A percentile compares a stretch with the other conserved stretches of the same genome.
Evolutionary conservation across 2,329 filamentous ascomycete genomes (phyloP).

Genomic region (Colletotrichum noveboracense): DNA sequence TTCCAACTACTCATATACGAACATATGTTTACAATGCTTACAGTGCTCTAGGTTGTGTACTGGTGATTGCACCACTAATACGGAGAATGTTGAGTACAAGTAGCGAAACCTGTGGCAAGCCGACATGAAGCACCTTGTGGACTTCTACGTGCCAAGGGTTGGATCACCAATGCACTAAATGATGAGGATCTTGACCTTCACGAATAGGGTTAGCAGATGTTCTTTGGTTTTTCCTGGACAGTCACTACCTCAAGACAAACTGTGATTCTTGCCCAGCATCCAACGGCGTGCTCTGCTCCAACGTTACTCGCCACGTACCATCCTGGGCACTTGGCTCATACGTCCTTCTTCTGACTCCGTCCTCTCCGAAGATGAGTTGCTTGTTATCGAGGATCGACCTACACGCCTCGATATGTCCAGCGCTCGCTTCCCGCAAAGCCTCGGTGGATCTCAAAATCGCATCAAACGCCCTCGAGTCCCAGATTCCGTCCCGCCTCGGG

Average conservation of each 20-base stretch:
- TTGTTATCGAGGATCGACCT: background rate
- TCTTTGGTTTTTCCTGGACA: background rate
- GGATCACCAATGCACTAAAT: background rate
- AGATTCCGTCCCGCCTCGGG: conserved; percentile 47
- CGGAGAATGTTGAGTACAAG: background rate
- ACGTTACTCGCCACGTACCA: background rate
- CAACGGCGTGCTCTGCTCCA: background rate
- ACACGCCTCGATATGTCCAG: background rate
- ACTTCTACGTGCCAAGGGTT: background rate
- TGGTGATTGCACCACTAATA: background rate
- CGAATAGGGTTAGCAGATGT: background rate
- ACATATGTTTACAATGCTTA: background rate
- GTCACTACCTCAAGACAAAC: background rate
- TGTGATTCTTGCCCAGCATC: background rate
- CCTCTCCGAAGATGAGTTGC: background rate
- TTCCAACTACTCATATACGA: background rate
- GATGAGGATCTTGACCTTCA: background rate
- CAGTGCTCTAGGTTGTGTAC: background rate
- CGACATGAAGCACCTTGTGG: background rate
- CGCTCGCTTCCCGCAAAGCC: background rate
- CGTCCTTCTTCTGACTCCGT: background rate
- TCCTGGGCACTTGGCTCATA: background rate
- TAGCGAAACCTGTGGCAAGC: background rate
- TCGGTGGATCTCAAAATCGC: conserved; percentile 13
- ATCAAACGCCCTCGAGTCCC: conserved; percentile 44